Conservation (phyloP, 768 basidiomycete species). For the Chalciporus piperatus region DNA sequence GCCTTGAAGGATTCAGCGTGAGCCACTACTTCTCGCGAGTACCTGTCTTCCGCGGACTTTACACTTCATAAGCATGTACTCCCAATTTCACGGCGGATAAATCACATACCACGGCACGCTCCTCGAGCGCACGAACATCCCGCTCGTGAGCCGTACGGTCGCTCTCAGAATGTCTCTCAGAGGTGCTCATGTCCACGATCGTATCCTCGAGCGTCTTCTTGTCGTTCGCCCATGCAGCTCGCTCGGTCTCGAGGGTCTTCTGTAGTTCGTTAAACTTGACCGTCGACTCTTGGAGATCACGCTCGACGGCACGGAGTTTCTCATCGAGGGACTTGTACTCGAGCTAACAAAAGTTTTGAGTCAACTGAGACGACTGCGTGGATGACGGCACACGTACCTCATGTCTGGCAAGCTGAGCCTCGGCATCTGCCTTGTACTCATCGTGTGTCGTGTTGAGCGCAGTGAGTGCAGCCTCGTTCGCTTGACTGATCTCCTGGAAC, state of each 20-base stretch:
- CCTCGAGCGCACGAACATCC: constrained; percentile 64
- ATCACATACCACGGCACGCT: constrained; percentile 58
- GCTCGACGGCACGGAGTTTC: constrained; percentile 50
- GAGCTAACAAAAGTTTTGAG: constrained; percentile 40
- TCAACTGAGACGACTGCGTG: not conserved
- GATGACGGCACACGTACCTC: constrained; percentile 46
- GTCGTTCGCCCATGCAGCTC: constrained; percentile 68
- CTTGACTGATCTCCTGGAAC: constrained; percentile 82
- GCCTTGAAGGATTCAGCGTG: constrained; percentile 84
- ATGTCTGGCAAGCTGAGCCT: constrained; percentile 61
- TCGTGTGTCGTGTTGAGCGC: constrained; percentile 72
- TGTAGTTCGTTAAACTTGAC: constrained; percentile 57
- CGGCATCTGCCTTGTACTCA: constrained; percentile 72
- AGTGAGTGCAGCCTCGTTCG: constrained; percentile 73
- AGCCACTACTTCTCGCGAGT: constrained; percentile 75
- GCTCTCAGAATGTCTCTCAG: constrained; percentile 64
- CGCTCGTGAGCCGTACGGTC: constrained; percentile 62
- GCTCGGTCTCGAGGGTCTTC: constrained; percentile 65
- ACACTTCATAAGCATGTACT: not conserved
- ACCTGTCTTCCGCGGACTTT: constrained; percentile 76
- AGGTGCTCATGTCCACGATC: constrained; percentile 75
- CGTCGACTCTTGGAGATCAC: constrained; percentile 50
- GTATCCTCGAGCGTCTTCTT: constrained; percentile 81
- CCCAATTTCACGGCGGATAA: not conserved
- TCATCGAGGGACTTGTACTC: constrained; percentile 63